Evolutionary conservation across 2,329 filamentous ascomycete species (phyloP).

Genomic region (Thermothelomyces thermophilus): DNA sequence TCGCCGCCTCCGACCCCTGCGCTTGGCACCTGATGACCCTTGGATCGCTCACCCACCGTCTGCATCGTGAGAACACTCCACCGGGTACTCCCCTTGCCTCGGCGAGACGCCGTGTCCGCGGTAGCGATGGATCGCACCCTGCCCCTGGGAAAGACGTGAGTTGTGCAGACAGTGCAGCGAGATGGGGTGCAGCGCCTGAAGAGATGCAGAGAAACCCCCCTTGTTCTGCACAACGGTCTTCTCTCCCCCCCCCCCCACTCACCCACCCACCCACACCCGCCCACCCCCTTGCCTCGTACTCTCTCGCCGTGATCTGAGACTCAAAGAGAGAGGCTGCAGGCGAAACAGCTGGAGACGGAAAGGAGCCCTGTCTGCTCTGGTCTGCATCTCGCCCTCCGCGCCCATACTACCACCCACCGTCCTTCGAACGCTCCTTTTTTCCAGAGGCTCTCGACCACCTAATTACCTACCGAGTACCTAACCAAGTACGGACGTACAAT

Average conservation of each 20-base stretch:
- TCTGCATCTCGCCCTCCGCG: constrained; percentile 23
- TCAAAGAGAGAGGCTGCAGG: neutral
- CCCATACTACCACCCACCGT: constrained; percentile 10
- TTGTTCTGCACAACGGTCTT: constrained; percentile 3
- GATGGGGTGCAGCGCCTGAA: too few relatives aligned
- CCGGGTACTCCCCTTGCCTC: constrained; percentile 2
- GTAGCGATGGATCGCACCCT: constrained; percentile 4
- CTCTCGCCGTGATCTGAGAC: constrained; percentile 18
- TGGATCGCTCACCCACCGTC: constrained; percentile 20
- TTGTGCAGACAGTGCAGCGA: constrained; percentile 5
- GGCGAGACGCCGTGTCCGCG: constrained; percentile 7
- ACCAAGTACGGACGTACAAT: too few relatives aligned
- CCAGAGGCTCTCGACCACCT: too few relatives aligned
- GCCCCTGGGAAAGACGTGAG: neutral
- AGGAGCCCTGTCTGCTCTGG: constrained; percentile 12
- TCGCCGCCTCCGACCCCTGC: constrained; percentile 7
- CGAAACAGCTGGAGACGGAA: constrained; percentile 10
- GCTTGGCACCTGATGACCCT: constrained; percentile 15
- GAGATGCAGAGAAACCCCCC: neutral
- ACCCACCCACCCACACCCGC: constrained; percentile 3
- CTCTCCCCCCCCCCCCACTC: neutral
- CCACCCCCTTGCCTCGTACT: constrained; percentile 10
- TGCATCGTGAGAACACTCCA: constrained; percentile 13
- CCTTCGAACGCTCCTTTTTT: neutral
- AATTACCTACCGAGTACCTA: too few relatives aligned